A percentile compares a stretch with the other conserved stretches of the same genome.
Conservation (phyloP, 345 rosid genomes). For the Bretschneidera sinensis region DNA sequence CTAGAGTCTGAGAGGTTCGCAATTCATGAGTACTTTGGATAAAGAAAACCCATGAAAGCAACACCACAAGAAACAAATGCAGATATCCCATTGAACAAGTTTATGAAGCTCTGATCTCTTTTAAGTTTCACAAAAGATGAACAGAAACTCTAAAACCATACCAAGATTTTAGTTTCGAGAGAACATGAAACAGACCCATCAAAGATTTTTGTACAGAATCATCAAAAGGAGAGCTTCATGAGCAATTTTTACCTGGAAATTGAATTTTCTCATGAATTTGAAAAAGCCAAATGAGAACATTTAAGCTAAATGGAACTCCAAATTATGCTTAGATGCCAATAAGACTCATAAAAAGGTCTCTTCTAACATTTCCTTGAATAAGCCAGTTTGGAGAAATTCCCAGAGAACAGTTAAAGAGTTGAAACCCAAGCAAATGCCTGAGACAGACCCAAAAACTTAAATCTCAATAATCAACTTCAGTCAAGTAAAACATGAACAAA, state of each 20-base stretch:
- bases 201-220: neutral
- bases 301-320: neutral
- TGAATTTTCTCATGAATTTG: neutral
- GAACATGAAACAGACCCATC: constrained; percentile 20
- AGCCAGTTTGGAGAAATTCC: constrained; percentile 8
- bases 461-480: constrained; percentile 7
- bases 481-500: neutral
- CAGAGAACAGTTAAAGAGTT: neutral
- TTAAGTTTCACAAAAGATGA: constrained; percentile 7
- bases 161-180: neutral
- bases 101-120: constrained; percentile 19
- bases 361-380: neutral
- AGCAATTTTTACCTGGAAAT: constrained; percentile 13
- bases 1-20: constrained; percentile 57
- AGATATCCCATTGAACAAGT: constrained; percentile 34
- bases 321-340: constrained; percentile 1
- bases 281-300: constrained; percentile 1
- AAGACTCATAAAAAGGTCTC: neutral
- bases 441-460: neutral
- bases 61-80: constrained; percentile 28
- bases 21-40: constrained; percentile 44
- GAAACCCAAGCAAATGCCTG: constrained; percentile 17
- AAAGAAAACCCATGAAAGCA: constrained; percentile 37
- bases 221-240: constrained; percentile 10
- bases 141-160: neutral